Base-by-base conservation (phyloP, 768 basidiomycete genomes). In the Tricholoma hemisulphureum region DNA sequence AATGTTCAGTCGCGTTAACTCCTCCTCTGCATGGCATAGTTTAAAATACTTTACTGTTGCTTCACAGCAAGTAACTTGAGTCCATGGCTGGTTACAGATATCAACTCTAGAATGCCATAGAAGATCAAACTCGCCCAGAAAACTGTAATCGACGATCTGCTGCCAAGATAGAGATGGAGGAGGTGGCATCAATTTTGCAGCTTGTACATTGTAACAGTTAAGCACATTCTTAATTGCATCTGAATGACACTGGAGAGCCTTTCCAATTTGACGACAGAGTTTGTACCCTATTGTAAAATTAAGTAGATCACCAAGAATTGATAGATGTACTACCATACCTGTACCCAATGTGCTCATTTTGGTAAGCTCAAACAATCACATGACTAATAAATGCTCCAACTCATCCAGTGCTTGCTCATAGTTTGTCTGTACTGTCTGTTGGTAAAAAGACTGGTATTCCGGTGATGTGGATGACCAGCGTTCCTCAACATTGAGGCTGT, bases 261-360 rank as follows among this genome's bases (percentile, higher is more conserved):
- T 64, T 4, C 56, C 57, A 26, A 72, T 68, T 48, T 72, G 69
- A n/a, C 59, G 67, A 4, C 61, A 34, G 5, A 72, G 51, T 14
- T 65, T 67, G 58, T 73, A 73, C 4, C 71, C 70, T 73, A 34
- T n/a, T 48, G 3, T 31, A 49, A 18, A n/a, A n/a, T n/a, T n/a
- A n/a, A n/a, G n/a, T n/a, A n/a, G n/a, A n/a, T n/a, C n/a, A n/a
- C n/a, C n/a, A n/a, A n/a, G n/a, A n/a, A n/a, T n/a, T n/a, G n/a
- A n/a, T n/a, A n/a, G n/a, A n/a, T n/a, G n/a, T n/a, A n/a, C n/a
- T n/a, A n/a, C n/a, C n/a, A n/a, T n/a, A n/a, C n/a, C n/a, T n/a
- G n/a, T n/a, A n/a, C n/a, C n/a, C n/a, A n/a, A n/a, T n/a, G n/a
- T n/a, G n/a, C n/a, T n/a, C n/a, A n/a, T n/a, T n/a, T n/a, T n/a